Conservation (phyloP, 2,329 filamentous ascomycete species). For the Penicillium palitans region DNA sequence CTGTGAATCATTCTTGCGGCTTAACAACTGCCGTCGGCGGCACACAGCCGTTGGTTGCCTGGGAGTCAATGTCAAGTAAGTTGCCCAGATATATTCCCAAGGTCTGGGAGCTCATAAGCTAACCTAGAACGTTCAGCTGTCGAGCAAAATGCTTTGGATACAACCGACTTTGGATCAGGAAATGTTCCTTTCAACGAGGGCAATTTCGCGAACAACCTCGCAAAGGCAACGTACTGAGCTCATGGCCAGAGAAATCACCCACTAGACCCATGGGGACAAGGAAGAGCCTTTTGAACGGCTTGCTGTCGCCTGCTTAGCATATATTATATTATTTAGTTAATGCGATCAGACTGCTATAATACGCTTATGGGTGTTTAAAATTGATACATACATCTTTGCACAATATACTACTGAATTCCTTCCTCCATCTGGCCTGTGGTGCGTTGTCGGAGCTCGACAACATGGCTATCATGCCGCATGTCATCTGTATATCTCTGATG, state of each 20-base stretch:
- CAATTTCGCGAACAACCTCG: constrained; percentile 51
- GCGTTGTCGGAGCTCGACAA: neutral
- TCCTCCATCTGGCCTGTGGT: neutral
- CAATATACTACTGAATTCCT: neutral
- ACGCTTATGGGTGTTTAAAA: neutral
- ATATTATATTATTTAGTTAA: neutral
- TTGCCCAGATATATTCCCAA: neutral
- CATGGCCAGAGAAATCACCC: neutral
- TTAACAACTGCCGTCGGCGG: constrained; percentile 45
- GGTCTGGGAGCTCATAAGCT: neutral
- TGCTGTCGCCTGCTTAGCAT: neutral
- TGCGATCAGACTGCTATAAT: neutral
- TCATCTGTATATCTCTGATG: too few species aligned
- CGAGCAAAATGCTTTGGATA: constrained; percentile 46
- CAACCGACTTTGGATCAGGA: constrained; percentile 49
- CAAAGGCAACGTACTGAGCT: constrained; percentile 35
- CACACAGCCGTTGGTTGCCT: constrained; percentile 51
- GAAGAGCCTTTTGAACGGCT: too few species aligned
- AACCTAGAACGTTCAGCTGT: constrained; percentile 19
- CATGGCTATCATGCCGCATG: too few species aligned
- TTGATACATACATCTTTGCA: neutral
- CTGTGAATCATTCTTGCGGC: constrained; percentile 50
- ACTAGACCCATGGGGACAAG: neutral
- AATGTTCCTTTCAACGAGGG: constrained; percentile 52
- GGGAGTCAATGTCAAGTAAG: constrained; percentile 49